Evolutionary conservation across 108 stramenopile genomes (phyloP).

Genomic region (Cyclotella sp.): DNA sequence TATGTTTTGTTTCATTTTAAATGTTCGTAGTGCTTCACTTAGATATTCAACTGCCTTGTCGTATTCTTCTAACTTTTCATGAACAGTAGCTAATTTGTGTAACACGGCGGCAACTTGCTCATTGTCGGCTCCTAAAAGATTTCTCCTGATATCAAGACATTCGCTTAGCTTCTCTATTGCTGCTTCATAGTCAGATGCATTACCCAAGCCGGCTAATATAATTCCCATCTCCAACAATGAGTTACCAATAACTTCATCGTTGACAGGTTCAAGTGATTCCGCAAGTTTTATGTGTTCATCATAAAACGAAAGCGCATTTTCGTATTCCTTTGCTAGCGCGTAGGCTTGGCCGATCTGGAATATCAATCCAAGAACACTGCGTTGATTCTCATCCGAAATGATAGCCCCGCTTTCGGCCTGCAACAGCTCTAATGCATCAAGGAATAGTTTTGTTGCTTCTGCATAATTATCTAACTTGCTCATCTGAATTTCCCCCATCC

Average conservation of each 20-base stretch:
- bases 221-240: conserved; percentile 35
- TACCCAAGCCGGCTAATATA: conserved; percentile 25
- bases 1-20: conserved; percentile 51
- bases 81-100: conserved; percentile 35
- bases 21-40: conserved; percentile 42
- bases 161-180: conserved; percentile 46
- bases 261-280: conserved; percentile 24
- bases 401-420: conserved; percentile 5
- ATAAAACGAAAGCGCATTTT: conserved; percentile 46
- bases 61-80: conserved; percentile 39
- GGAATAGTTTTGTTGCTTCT: conserved; percentile 43
- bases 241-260: conserved; percentile 39
- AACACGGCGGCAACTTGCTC: conserved; percentile 51
- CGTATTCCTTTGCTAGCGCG: conserved; percentile 35
- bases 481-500: conserved; percentile 51
- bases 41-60: conserved; percentile 33
- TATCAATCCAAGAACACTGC: conserved; percentile 18
- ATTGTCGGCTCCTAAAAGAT: conserved; percentile 36
- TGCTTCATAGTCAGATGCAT: conserved; percentile 31
- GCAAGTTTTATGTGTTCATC: conserved; percentile 45
- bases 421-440: conserved; percentile 46
- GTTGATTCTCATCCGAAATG: neutral
- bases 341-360: conserved; percentile 42
- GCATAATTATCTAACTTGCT: conserved; percentile 32
- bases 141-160: conserved; percentile 39